A percentile compares a stretch with the other conserved stretches of the same genome.
Conservation (phyloP, 176 grass and related monocot genomes). For the barley (Hordeum vulgare) region DNA sequence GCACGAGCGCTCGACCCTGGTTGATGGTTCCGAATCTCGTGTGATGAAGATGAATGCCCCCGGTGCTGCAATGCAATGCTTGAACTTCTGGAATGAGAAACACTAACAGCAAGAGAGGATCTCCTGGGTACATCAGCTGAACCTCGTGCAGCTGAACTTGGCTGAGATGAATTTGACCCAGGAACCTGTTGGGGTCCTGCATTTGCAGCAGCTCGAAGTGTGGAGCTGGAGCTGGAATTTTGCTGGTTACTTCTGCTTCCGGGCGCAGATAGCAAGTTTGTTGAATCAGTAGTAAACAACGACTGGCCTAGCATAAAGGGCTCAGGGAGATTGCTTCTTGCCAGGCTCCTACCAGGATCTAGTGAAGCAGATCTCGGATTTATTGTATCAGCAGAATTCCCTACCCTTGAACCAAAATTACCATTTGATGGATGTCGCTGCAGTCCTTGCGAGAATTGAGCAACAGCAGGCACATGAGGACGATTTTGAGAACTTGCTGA, state of each 20-base stretch:
- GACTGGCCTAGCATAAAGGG: constrained; percentile 30
- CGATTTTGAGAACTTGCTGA: constrained; percentile 20
- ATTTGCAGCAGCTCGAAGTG: constrained; percentile 28
- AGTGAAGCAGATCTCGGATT: constrained; percentile 15
- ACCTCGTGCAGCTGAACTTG: constrained; percentile 18
- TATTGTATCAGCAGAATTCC: constrained; percentile 17
- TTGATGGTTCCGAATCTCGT: constrained; percentile 37
- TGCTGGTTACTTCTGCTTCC: constrained; percentile 40
- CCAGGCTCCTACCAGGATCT: constrained; percentile 19
- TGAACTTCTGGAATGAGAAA: constrained; percentile 28
- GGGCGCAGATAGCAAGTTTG: constrained; percentile 16
- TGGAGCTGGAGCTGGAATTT: constrained; percentile 29
- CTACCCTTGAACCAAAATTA: constrained; percentile 29
- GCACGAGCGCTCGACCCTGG: constrained; percentile 30
- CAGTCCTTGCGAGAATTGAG: constrained; percentile 43
- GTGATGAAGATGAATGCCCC: constrained; percentile 31
- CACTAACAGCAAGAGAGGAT: constrained; percentile 22
- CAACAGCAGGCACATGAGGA: constrained; percentile 33
- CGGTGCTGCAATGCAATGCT: constrained; percentile 25
- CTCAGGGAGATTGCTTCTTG: constrained; percentile 26
- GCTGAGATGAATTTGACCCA: constrained; percentile 23
- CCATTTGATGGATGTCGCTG: constrained; percentile 12
- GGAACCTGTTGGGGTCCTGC: constrained; percentile 24
- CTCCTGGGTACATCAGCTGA: constrained; percentile 29
- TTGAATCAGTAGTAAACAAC: constrained; percentile 32